phyloP scores from a whole-genome alignment of 148 eudicot species.

The Heliamphora exappendiculata region DNA sequence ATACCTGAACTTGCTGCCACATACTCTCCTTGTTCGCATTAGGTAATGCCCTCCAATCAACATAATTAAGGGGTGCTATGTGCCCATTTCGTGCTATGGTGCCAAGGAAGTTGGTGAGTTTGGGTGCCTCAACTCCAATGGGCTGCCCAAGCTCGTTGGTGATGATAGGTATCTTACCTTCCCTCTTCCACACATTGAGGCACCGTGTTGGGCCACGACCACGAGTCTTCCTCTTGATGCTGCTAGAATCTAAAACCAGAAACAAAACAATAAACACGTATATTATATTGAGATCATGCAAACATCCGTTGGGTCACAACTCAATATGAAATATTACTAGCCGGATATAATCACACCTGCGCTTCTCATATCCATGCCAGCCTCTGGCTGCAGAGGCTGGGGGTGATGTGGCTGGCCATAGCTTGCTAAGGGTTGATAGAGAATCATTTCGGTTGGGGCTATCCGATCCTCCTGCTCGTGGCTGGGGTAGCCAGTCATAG shows the following conservation, averaged over 20 bases:
- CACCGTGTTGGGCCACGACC: slow-evolving; percentile 26
- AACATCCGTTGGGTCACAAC: not conserved
- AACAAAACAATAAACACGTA: not conserved
- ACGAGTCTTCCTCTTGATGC: slow-evolving; percentile 10
- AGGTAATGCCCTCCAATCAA: slow-evolving; percentile 28
- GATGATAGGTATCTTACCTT: slow-evolving; percentile 17
- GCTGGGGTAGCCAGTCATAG: slow-evolving; percentile 10
- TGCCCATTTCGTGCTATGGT: slow-evolving; percentile 36
- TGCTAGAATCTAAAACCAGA: slow-evolving; percentile 5
- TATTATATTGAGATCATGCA: not conserved
- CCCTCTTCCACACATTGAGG: slow-evolving; percentile 14
- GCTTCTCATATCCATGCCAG: not conserved
- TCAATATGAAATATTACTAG: not conserved
- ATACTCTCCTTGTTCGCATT: slow-evolving; percentile 32
- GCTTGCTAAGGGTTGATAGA: slow-evolving; percentile 4
- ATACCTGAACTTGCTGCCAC: slow-evolving; percentile 46
- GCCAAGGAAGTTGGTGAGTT: slow-evolving; percentile 32
- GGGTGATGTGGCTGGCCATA: slow-evolving; percentile 1
- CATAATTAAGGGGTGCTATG: slow-evolving; percentile 32
- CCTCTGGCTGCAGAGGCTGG: no score
- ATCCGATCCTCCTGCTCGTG: slow-evolving; percentile 14
- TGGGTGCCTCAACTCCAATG: slow-evolving; percentile 28
- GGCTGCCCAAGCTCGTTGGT: slow-evolving; percentile 34
- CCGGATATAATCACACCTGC: not conserved
- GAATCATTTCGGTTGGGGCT: slow-evolving; percentile 3